Conservation (phyloP, 2,329 filamentous ascomycete genomes). For the Hymenoscyphus fructigenus region DNA sequence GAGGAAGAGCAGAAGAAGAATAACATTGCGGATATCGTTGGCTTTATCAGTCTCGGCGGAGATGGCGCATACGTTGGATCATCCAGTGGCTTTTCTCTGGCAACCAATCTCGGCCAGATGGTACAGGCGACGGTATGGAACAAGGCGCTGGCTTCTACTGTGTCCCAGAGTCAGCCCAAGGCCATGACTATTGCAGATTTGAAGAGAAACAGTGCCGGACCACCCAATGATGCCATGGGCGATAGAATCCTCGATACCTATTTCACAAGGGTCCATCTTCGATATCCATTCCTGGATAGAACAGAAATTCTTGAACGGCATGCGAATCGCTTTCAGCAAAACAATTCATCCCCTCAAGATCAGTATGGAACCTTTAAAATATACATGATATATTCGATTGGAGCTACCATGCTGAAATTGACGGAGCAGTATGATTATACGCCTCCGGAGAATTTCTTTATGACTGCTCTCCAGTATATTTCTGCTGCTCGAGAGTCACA, state of each 20-base stretch:
- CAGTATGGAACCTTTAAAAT: constrained; percentile 51
- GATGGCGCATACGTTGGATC: constrained; percentile 50
- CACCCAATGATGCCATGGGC: constrained; percentile 47
- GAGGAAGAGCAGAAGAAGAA: constrained; percentile 20
- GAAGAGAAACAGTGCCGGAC: constrained; percentile 44
- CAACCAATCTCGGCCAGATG: constrained; percentile 52
- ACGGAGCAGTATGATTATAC: constrained; percentile 47
- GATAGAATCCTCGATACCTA: constrained; percentile 46
- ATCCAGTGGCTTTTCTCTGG: constrained; percentile 48
- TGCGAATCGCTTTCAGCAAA: constrained; percentile 39
- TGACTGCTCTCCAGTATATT: constrained; percentile 49
- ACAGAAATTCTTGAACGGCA: constrained; percentile 47
- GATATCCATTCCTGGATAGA: constrained; percentile 51
- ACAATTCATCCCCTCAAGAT: constrained; percentile 40
- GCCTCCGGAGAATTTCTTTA: constrained; percentile 46
- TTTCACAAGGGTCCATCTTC: constrained; percentile 45
- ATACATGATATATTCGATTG: constrained; percentile 53
- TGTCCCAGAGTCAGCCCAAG: constrained; percentile 24
- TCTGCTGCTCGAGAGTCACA: constrained; percentile 48
- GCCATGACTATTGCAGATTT: constrained; percentile 39
- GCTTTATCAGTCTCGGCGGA: constrained; percentile 48
- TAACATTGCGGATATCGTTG: constrained; percentile 47
- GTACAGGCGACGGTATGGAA: constrained; percentile 55
- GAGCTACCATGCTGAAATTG: constrained; percentile 47
- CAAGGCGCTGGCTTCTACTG: constrained; percentile 42